Base-by-base conservation (phyloP, 2,329 filamentous ascomycete species). In the Teratosphaeria destructans region DNA sequence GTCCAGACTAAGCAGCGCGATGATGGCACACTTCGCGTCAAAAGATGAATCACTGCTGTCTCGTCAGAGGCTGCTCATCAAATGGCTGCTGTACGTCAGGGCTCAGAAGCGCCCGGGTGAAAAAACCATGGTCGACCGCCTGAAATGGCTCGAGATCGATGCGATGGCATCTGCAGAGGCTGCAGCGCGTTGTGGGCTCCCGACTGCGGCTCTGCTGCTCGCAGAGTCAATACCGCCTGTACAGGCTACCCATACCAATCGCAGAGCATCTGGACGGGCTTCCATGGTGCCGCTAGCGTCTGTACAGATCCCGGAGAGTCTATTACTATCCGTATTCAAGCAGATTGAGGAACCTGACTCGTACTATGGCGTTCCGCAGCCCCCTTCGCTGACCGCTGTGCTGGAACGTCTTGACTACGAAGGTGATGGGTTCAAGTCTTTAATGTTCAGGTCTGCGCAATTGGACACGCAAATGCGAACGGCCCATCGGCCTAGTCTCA, bases 331-430 rank as follows among this genome's bases (percentile, higher is more conserved):
- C 0, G 92, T 99, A 2, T 99, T 94, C 71, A 88, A 90, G 70
- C 93, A 90, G 62, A 88, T 99, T 54, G 92, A 96, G 69, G 95
- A 99, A 68, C 93, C 92, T 1, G 94, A 99, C 72, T 87, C 91
- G 0, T 99, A 95, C 72, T 99, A 99, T 70, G 95, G 94, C 3
- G 81, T 96, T 7, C 84, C 89, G 52, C 88, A 95, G 72, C 83
- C 84, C 49, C 83, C 90, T 6, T 91, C 85, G 60, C 76, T 99
- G 16, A 79, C 82, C 16, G 90, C 87, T 11, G 87, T 97, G 0
- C 78, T 97, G 60, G 83, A 87, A 56, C 86, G 89, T 10, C 81
- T 97, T 4, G 90, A 96, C 65, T 93, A 96, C 70, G 94, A 99
- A 74, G 86, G 86, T 56, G 87, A 95, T 66, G 92, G 92, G 0